Conservation (phyloP, 1,139 yeast genomes). For the Blastobotrys arbuscula region DNA sequence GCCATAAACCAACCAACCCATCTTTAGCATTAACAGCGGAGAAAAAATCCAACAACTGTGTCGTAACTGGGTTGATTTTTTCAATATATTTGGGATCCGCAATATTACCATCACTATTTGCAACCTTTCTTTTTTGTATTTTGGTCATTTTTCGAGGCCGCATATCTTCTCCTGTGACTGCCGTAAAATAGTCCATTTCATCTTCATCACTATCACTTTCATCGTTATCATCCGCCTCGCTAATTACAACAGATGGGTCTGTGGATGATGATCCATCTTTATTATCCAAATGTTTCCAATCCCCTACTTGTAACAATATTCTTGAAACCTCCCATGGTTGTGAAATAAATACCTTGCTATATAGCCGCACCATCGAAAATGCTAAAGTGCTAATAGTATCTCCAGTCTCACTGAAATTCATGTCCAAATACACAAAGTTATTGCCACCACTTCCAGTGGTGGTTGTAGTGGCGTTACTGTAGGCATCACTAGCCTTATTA, state of each 20-base stretch:
- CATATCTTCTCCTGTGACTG: slow-evolving; percentile 27
- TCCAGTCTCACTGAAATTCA: slow-evolving; percentile 13
- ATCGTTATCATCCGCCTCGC: slow-evolving; percentile 10
- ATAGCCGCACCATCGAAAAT: slow-evolving; percentile 58
- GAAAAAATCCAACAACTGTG: slow-evolving; percentile 67
- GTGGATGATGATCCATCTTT: not conserved
- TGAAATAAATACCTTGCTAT: slow-evolving; percentile 58
- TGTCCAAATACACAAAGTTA: slow-evolving; percentile 14
- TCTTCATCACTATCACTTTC: slow-evolving; percentile 28
- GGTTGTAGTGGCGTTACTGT: slow-evolving; percentile 41
- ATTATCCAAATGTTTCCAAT: slow-evolving; percentile 24
- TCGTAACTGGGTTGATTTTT: slow-evolving; percentile 36
- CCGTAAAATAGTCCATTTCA: slow-evolving; percentile 46
- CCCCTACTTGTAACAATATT: slow-evolving; percentile 74
- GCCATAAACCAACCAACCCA: slow-evolving; percentile 79
- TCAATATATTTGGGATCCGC: not conserved
- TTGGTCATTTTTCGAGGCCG: slow-evolving; percentile 4
- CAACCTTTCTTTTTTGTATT: slow-evolving; percentile 16
- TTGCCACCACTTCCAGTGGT: slow-evolving; percentile 38
- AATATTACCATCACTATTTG: not conserved
- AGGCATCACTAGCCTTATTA: slow-evolving; percentile 17
- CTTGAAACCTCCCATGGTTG: slow-evolving; percentile 90
- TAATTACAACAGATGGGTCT: slow-evolving; percentile 5
- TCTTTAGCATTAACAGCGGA: slow-evolving; percentile 65
- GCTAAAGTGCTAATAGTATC: slow-evolving; percentile 34